Conservation (phyloP, 164 flowering plant species). For the Saururus chinensis region DNA sequence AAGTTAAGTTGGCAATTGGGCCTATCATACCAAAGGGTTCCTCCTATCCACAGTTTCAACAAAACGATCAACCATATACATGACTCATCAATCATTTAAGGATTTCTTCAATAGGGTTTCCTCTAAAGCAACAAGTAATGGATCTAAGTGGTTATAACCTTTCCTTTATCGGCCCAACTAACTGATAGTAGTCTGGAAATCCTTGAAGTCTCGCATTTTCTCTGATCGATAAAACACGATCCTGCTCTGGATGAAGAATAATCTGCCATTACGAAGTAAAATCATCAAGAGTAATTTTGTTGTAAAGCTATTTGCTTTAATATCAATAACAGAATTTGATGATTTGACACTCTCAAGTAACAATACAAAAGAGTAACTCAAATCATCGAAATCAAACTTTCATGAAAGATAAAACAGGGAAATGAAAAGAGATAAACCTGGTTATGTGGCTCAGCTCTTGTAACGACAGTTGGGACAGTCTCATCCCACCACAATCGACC, state of each 20-base stretch:
- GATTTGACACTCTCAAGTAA: too few species aligned
- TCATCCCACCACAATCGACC: constrained; percentile 85
- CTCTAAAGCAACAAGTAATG: neutral
- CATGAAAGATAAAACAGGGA: neutral
- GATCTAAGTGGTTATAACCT: constrained; percentile 15
- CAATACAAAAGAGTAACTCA: neutral
- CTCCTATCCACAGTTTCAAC: too few species aligned
- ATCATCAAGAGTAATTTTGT: neutral
- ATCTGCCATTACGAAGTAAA: constrained; percentile 7
- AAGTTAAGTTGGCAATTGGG: too few species aligned
- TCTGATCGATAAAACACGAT: constrained; percentile 67
- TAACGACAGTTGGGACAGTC: constrained; percentile 75
- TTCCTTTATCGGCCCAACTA: constrained; percentile 51
- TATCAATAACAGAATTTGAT: neutral
- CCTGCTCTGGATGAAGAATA: constrained; percentile 66
- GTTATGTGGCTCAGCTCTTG: constrained; percentile 88
- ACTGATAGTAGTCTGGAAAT: constrained; percentile 60
- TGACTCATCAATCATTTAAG: too few species aligned
- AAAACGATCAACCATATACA: too few species aligned
- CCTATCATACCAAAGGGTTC: too few species aligned
- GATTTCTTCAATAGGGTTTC: neutral
- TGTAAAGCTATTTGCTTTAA: too few species aligned
- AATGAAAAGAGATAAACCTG: constrained; percentile 30
- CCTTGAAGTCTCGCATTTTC: constrained; percentile 88
- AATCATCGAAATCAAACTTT: neutral